Evolutionary conservation across 352 stramenopile species (phyloP).

Genomic region (Pythium myriotylum): DNA sequence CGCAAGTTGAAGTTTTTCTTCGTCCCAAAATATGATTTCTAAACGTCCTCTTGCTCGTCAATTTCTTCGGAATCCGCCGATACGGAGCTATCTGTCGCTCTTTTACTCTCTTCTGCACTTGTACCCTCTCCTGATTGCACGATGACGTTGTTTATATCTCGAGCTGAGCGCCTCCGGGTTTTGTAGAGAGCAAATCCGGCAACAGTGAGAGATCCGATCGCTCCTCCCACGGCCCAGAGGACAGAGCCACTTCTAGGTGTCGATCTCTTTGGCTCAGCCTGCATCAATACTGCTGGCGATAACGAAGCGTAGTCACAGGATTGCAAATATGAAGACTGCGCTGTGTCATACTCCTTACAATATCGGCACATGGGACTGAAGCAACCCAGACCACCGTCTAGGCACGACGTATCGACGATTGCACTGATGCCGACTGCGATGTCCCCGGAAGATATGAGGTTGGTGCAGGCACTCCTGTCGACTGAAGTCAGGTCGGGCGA

Average conservation of each 20-base stretch:
- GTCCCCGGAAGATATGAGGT: not conserved
- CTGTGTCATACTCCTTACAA: constrained; percentile 27
- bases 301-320: not conserved
- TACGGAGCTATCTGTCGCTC: not conserved
- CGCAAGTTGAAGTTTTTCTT: not conserved
- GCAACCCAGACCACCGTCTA: constrained; percentile 2
- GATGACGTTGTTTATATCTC: not conserved
- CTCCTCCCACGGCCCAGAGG: not conserved
- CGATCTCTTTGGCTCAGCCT: not conserved
- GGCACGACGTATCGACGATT: not conserved
- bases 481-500: not conserved
- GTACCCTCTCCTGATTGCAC: too few relatives aligned
- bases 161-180: not conserved
- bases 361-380: not conserved
- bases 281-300: not conserved
- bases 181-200: not conserved
- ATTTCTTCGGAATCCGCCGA: not conserved
- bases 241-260: not conserved
- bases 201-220: not conserved
- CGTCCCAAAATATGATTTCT: not conserved
- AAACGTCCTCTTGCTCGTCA: too few relatives aligned
- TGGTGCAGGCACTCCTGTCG: not conserved
- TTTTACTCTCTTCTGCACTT: too few relatives aligned
- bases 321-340: constrained; percentile 19
- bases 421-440: not conserved